Evolutionary conservation across 805 yeast genomes (phyloP), one percentile per base, ranked within the genome.

Genomic region (Metschnikowia colocasiae): DNA sequence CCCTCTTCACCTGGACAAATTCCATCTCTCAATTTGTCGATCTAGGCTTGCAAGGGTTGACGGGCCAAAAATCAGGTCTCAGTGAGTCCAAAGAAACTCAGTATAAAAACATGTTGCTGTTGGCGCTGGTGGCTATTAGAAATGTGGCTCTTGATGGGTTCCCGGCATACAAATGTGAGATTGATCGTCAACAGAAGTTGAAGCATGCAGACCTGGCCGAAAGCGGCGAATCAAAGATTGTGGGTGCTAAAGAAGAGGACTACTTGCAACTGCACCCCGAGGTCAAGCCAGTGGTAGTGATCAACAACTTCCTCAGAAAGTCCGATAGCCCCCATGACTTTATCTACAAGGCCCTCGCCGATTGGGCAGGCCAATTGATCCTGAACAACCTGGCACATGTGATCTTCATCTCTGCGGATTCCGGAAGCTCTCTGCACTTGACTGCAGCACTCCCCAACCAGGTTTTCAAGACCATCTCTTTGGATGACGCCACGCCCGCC

Each of bases 11-110:
- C 19, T 92, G 97, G 96, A 69, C 91, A 50, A 88, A 88, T 62
- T 79, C 85, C 2, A 69, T 91, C 10, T 81, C 96, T 0, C 80
- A 82, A 48, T 82, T 90, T 49, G 69, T 88, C 40, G 99, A 94
- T 67, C 73, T 94, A 58, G 88, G 83, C 46, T 85, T 87, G 16
- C 96, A 89, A 61, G 92, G 97, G 48, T 63, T 92, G 35, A 89
- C 96, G 0, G 99, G 98, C 1, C 97, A 90, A 62, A 91, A 90
- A 60, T 85, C 95, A 3, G 97, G 97, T 1, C 71, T 91, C 40
- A 80, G 91, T 26, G 97, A 91, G 61, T 71, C 87, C 2, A 83
- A 83, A 52, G 97, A 91, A 56, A 67, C 85, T 0, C 96, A 88
- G 61, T 78, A 87, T 51, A 85, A 87, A 64, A 83, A 83, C 56